A percentile compares a stretch with the other conserved stretches of the same genome.
Evolutionary conservation across 2,329 filamentous ascomycete species (phyloP).

Genomic region (Cladobotryum protrusum): DNA sequence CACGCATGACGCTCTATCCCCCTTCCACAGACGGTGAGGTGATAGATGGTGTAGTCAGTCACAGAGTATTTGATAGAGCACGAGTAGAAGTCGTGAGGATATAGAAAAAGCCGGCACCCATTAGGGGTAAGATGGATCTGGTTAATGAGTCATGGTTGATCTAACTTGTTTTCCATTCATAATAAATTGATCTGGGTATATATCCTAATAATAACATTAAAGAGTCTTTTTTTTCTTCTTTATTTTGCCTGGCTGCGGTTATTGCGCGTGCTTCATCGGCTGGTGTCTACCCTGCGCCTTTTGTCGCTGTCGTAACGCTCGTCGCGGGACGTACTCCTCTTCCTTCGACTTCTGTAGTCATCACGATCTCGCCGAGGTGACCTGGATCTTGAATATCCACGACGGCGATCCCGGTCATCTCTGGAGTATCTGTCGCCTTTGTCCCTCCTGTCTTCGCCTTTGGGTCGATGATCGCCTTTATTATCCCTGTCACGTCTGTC

Average conservation of each 20-base stretch:
- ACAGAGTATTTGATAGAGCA: constrained; percentile 74
- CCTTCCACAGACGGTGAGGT: constrained; percentile 54
- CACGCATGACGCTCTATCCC: constrained; percentile 68
- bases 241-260: background rate
- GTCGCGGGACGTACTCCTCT: constrained; percentile 52
- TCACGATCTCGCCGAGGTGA: constrained; percentile 45
- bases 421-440: constrained; percentile 4
- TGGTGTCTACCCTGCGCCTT: constrained; percentile 48
- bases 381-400: constrained; percentile 40
- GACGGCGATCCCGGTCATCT: constrained; percentile 11
- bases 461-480: constrained; percentile 25
- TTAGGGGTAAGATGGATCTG: too few relatives aligned
- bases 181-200: background rate
- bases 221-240: background rate
- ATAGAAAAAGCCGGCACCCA: constrained; percentile 23
- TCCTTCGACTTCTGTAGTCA: constrained; percentile 44
- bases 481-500: constrained; percentile 26
- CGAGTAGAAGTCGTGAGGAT: constrained; percentile 85
- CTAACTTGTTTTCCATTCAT: too few relatives aligned
- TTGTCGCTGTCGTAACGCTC: constrained; percentile 54
- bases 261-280: constrained; percentile 18
- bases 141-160: too few relatives aligned
- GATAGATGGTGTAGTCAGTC: constrained; percentile 54
- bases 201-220: background rate
- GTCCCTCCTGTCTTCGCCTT: constrained; percentile 15